Percentiles rank a stretch among this genome's conserved stretches.
Evolutionary conservation across 192 early-diverging fungal genomes (phyloP).

Genomic region (Podila verticillata): DNA sequence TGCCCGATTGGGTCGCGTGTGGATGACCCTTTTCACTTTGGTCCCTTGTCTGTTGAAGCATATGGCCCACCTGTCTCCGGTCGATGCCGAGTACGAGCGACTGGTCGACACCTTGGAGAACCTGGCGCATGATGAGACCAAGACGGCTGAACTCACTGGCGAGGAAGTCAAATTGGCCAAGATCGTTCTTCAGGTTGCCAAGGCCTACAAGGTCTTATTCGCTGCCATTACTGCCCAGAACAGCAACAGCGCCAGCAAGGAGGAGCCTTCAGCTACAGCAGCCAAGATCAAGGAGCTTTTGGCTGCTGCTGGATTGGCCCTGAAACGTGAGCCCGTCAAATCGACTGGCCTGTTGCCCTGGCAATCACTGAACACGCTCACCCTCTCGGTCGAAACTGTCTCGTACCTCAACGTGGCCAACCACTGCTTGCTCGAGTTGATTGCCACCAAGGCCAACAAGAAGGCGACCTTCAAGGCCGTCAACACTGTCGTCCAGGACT

Average conservation of each 20-base stretch:
- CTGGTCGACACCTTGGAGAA: conserved; percentile 12
- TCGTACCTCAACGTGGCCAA: conserved; percentile 39
- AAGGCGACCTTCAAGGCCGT: conserved; percentile 40
- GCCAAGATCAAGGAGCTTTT: conserved; percentile 27
- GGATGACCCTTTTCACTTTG: conserved; percentile 43
- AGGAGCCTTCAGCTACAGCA: conserved; percentile 35
- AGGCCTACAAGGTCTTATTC: conserved; percentile 26
- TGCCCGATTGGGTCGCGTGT: conserved; percentile 41
- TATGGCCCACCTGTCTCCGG: conserved; percentile 20
- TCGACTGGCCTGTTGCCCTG: conserved; percentile 41
- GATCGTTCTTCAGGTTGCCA: conserved; percentile 18
- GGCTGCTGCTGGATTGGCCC: not conserved
- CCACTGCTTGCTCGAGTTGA: conserved; percentile 37
- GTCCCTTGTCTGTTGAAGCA: conserved; percentile 32
- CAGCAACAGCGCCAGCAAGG: conserved; percentile 32
- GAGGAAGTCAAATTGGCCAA: conserved; percentile 37
- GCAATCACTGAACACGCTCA: conserved; percentile 28
- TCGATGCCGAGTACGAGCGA: conserved; percentile 32
- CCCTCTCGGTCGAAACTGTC: conserved; percentile 30
- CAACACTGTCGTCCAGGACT: conserved; percentile 29
- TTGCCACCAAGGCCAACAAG: conserved; percentile 41
- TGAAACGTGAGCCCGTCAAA: conserved; percentile 43
- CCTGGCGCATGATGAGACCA: not conserved
- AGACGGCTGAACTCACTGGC: conserved; percentile 10
- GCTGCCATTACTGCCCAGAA: conserved; percentile 35